A percentile compares a stretch with the other conserved stretches of the same genome.
These are phyloP conservation scores for Gossypium bickii DNA, from an alignment of 345 rosid genomes.

Conservation along the genomic window DNA sequence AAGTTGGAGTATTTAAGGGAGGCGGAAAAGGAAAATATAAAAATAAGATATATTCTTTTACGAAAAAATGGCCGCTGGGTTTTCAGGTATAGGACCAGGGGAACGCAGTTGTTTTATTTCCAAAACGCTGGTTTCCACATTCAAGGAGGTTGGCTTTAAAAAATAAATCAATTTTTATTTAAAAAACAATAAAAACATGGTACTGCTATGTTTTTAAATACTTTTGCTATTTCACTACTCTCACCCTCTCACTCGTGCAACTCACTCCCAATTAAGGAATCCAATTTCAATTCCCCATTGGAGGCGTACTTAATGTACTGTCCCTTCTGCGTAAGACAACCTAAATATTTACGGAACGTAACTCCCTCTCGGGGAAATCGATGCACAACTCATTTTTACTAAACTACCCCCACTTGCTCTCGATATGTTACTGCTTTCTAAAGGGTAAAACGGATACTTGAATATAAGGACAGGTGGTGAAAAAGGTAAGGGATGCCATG, in stretches of 20 bases:
- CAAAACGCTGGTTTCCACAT: slow-evolving; percentile 39
- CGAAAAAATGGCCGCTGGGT: slow-evolving; percentile 31
- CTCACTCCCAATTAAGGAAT: neutral
- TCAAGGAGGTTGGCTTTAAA: slow-evolving; percentile 16
- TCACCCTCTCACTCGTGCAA: slow-evolving; percentile 13
- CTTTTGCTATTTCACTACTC: neutral
- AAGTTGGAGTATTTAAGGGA: slow-evolving; percentile 11
- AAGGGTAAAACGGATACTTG: slow-evolving; percentile 18
- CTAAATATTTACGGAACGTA: neutral
- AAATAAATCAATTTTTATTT: neutral
- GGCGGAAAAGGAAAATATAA: neutral
- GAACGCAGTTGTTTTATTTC: slow-evolving; percentile 35
- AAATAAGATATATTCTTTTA: neutral
- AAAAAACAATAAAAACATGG: neutral
- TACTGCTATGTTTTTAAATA: neutral
- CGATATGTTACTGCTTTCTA: neutral
- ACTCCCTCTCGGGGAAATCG: slow-evolving; percentile 8
- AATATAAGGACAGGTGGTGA: slow-evolving; percentile 1
- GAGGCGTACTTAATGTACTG: slow-evolving; percentile 13
- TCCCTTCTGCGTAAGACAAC: slow-evolving; percentile 8
- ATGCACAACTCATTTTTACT: neutral
- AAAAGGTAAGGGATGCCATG: slow-evolving; percentile 35
- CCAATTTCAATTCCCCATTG: neutral
- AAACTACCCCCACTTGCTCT: neutral
- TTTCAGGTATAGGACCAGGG: slow-evolving; percentile 13